A percentile compares a stretch with the other conserved stretches of the same genome.
These are phyloP conservation scores for Exophiala bonariae DNA, from an alignment of 2,329 filamentous ascomycete genomes.

Conservation along the genomic window DNA sequence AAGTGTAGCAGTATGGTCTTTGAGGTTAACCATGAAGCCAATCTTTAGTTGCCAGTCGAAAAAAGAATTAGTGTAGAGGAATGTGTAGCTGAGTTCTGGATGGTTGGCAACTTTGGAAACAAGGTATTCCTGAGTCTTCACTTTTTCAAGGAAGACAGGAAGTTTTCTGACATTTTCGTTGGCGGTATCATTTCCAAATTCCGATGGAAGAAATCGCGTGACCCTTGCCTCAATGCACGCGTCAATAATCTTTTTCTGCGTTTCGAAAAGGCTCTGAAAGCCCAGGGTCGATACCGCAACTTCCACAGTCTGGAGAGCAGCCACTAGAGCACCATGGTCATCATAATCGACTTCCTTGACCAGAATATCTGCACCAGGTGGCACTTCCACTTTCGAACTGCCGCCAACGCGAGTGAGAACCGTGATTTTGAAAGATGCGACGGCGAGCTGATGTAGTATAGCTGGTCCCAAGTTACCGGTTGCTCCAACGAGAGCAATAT, in stretches of 20 bases:
- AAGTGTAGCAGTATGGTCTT: constrained; percentile 42
- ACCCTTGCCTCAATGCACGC: constrained; percentile 39
- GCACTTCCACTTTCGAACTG: constrained; percentile 3
- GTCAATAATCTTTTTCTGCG: constrained; percentile 39
- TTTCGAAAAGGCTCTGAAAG: constrained; percentile 12
- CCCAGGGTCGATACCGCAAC: constrained; percentile 26
- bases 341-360: constrained; percentile 25
- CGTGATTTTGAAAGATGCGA: constrained; percentile 30
- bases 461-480: constrained; percentile 33
- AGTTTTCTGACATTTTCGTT: constrained; percentile 1
- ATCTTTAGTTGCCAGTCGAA: constrained; percentile 34
- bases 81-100: constrained; percentile 31
- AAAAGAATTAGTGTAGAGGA: constrained; percentile 32
- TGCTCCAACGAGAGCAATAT: constrained; percentile 15
- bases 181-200: constrained; percentile 21
- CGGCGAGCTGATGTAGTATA: constrained; percentile 29
- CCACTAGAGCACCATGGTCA: constrained; percentile 21
- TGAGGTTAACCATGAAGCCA: constrained; percentile 47
- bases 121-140: constrained; percentile 30
- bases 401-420: constrained; percentile 28
- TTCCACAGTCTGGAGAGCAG: constrained; percentile 24
- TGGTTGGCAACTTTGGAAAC: constrained; percentile 18
- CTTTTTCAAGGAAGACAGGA: constrained; percentile 27
- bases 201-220: constrained; percentile 42
- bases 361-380: not conserved